Evolutionary conservation across 2,329 filamentous ascomycete genomes (phyloP).

Genomic region (Diaporthe humulicola): DNA sequence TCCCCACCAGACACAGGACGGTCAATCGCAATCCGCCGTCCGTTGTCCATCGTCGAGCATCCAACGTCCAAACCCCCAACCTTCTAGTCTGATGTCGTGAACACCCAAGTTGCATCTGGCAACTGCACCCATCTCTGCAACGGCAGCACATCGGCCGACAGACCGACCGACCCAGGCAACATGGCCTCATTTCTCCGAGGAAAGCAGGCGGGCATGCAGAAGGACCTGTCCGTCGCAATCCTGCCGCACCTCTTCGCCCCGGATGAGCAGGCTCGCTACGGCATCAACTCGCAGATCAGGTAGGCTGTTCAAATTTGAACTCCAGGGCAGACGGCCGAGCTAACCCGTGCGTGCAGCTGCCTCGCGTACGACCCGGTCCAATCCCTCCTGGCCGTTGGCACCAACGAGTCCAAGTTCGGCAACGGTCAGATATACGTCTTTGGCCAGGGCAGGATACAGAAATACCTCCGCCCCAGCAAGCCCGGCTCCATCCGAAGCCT

Average conservation of each 20-base stretch:
- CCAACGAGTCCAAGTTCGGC: constrained; percentile 87
- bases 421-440: constrained; percentile 90
- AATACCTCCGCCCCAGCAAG: constrained; percentile 78
- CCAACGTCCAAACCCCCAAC: background rate
- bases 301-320: constrained; percentile 47
- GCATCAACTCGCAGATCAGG: constrained; percentile 83
- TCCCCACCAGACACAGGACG: background rate
- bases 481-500: constrained; percentile 81
- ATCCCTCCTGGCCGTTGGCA: constrained; percentile 92
- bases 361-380: constrained; percentile 95
- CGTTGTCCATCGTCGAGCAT: too few relatives aligned
- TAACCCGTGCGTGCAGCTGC: constrained; percentile 65
- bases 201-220: constrained; percentile 93
- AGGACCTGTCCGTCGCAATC: constrained; percentile 88
- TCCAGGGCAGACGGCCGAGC: background rate
- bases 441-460: constrained; percentile 84
- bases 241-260: constrained; percentile 82
- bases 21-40: background rate
- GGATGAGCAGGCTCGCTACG: constrained; percentile 86
- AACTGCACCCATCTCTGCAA: background rate
- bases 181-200: constrained; percentile 93
- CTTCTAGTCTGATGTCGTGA: background rate
- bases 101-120: background rate
- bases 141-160: background rate
- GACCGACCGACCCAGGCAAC: constrained; percentile 4